A percentile compares a stretch with the other conserved stretches of the same genome.
These are phyloP conservation scores for Lactarius tabidus DNA, from an alignment of 768 basidiomycete species.

Conservation along the genomic window DNA sequence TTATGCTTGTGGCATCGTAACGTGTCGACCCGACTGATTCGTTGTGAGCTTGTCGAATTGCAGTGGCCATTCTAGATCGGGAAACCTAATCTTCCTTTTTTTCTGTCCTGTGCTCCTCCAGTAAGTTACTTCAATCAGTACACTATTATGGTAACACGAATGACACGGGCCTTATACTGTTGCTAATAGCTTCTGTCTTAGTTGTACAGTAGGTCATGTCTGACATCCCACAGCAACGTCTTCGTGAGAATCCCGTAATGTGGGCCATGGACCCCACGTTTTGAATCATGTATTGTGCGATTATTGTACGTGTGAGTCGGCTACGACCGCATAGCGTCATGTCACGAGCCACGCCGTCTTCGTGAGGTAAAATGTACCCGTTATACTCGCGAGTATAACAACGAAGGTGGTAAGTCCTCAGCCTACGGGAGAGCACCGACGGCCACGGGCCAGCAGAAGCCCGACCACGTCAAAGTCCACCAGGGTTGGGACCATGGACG, in stretches of 20 bases:
- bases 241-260: conserved; percentile 14
- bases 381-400: background rate
- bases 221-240: background rate
- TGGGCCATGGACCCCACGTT: conserved; percentile 2
- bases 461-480: background rate
- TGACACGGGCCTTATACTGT: background rate
- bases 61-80: conserved; percentile 1
- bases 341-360: background rate
- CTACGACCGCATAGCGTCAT: background rate
- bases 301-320: conserved; percentile 3
- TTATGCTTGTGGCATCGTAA: background rate
- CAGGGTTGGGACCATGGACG: background rate
- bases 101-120: conserved; percentile 5
- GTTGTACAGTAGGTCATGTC: background rate
- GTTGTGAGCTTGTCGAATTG: background rate
- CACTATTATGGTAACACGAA: conserved; percentile 8
- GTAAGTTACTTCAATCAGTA: background rate
- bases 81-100: conserved; percentile 13
- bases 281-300: background rate
- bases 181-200: background rate
- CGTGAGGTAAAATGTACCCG: background rate
- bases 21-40: background rate
- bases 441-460: background rate
- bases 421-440: background rate
- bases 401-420: background rate